Evolutionary conservation across 106 monocot species (phyloP).

Genomic region (Dendrobium chrysotoxum): DNA sequence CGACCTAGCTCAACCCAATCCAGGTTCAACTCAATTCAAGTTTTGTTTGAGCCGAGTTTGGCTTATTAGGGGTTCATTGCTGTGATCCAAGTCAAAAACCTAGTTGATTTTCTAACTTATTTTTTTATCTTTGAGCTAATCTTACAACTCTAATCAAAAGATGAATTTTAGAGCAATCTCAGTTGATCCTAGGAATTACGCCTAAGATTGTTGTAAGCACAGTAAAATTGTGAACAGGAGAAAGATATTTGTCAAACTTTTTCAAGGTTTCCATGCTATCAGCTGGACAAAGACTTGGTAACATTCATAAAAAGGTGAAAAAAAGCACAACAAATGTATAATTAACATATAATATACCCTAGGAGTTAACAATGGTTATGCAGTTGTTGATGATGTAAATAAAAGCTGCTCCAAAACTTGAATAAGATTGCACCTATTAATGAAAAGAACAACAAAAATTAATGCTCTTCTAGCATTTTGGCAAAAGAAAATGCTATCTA

Average conservation of each 20-base stretch:
- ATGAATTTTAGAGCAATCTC: not conserved
- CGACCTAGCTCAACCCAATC: not conserved
- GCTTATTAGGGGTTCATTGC: not conserved
- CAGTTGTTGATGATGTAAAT: conserved; percentile 56
- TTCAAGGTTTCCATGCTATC: not conserved
- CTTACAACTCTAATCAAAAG: not conserved
- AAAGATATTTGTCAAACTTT: not conserved
- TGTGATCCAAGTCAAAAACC: not conserved
- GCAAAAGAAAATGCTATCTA: not conserved
- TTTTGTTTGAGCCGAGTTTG: not conserved
- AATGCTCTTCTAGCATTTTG: not conserved
- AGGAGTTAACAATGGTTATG: conserved; percentile 74
- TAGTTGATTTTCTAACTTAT: not conserved
- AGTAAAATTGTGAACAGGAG: not conserved
- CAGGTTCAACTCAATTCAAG: no score
- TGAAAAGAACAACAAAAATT: conserved; percentile 1
- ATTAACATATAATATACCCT: conserved; percentile 39
- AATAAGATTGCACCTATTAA: conserved; percentile 74
- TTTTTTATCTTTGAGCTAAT: not conserved
- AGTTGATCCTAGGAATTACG: not conserved
- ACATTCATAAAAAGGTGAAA: not conserved
- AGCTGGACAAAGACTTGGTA: not conserved
- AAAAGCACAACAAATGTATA: not conserved
- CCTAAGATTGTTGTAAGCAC: not conserved
- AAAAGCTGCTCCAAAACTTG: conserved; percentile 86